Base-by-base conservation (phyloP, 139 green algal genomes). In the Chlorella sp. region DNA sequence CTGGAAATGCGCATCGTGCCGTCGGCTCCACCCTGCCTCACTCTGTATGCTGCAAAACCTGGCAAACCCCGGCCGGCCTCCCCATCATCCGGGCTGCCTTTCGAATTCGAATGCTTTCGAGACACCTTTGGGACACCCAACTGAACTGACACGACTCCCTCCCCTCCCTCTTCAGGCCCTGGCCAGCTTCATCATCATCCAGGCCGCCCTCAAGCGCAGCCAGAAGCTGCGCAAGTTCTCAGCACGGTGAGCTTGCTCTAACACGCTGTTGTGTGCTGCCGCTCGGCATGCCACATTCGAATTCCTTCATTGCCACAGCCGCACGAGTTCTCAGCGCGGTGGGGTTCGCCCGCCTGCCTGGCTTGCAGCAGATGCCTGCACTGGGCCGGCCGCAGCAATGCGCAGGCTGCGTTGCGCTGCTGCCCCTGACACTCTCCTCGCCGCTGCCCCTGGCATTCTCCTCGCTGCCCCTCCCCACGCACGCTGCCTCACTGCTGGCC, bases 181-280 rank as follows among this genome's bases (percentile, higher is more conserved):
- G 19, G 95, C 95, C 0, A 88, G 92, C 43, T 98, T 99, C 79
- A 83, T 98, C 1, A 87, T 98, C 76, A 95, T 98, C 40, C 94
- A 98, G 85, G 84, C 91, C 2, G 91, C 91, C 0, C 80, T 98
- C 14, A 95, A 94, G 81, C 85, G 91, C n/a, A 95, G 89, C 14
- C 80, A 67, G n/a, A 86, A 87, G 34, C 83, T 96, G 41, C 44
- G 73, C 43, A 48, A 76, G 11, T 94, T 91, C 83, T 79, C 40
- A 32, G 46, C 73, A 41, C 86, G 93, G 48, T 76, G 70, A 87
- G 48, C 32, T 24, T 13, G 60, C 36, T 20, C 9, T n/a, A n/a
- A n/a, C n/a, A 36, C 9, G 17, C 24, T 3, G 11, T 34, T 8
- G 38, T n/a, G n/a, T 32, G 67, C 67, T 46, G 76, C 26, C 9